Conservation (phyloP, 1,284 basidiomycete species). For the Microbotryomycetes sp. region DNA sequence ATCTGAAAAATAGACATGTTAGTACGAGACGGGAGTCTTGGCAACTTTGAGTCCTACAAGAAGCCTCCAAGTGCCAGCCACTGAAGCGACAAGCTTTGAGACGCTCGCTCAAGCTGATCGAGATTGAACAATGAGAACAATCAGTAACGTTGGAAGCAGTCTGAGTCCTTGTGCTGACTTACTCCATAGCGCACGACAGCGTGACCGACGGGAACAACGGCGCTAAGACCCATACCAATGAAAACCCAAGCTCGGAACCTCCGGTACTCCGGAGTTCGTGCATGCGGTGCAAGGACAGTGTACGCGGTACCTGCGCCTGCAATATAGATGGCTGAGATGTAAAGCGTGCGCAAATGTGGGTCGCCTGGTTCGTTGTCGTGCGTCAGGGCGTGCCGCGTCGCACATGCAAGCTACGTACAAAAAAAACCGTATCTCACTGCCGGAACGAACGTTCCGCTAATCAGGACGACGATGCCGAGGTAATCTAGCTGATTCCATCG, state of each 20-base stretch:
- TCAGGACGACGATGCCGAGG: conserved; percentile 32
- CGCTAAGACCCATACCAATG: conserved; percentile 28
- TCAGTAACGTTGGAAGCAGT: not conserved
- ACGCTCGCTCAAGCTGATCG: conserved; percentile 8
- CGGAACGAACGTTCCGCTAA: conserved; percentile 28
- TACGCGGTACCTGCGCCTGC: conserved; percentile 27
- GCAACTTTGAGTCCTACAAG: not conserved
- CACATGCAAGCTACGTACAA: conserved; percentile 13
- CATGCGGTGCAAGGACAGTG: conserved; percentile 25
- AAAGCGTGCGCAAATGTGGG: conserved; percentile 17
- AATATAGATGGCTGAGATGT: conserved; percentile 29
- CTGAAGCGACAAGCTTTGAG: conserved; percentile 14
- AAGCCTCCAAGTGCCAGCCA: conserved; percentile 29
- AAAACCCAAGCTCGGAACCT: conserved; percentile 30
- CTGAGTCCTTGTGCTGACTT: not conserved
- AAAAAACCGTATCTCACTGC: conserved; percentile 32
- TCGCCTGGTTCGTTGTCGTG: conserved; percentile 11
- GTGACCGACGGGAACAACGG: conserved; percentile 31
- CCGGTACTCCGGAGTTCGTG: conserved; percentile 27
- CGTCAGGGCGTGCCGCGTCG: not conserved
- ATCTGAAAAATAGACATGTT: not conserved
- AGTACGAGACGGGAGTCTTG: not conserved
- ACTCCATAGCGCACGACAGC: conserved; percentile 20
- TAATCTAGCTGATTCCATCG: conserved; percentile 33
- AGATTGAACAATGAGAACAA: not conserved